phyloP scores from a whole-genome alignment of 2,329 filamentous ascomycete genomes.

The Cadophora sp. region DNA sequence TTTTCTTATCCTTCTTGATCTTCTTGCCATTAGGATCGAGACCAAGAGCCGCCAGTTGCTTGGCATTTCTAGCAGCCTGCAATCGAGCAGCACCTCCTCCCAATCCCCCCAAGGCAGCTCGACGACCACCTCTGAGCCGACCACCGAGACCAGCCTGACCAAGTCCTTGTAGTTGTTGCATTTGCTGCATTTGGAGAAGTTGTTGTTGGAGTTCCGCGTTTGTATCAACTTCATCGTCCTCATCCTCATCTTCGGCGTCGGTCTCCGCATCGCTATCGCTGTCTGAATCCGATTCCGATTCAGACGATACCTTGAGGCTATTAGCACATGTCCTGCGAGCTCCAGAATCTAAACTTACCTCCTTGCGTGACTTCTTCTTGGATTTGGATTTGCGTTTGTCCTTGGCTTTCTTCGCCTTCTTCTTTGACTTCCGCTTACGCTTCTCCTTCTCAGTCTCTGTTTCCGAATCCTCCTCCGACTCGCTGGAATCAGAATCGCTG shows the following conservation, averaged over 20 bases:
- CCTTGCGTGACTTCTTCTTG: constrained; percentile 49
- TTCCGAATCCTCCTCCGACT: constrained; percentile 39
- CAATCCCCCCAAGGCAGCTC: neutral
- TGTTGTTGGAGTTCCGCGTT: constrained; percentile 37
- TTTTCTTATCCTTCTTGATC: constrained; percentile 50
- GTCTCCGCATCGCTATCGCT: constrained; percentile 39
- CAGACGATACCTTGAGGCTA: constrained; percentile 37
- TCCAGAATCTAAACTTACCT: constrained; percentile 35
- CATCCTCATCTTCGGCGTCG: constrained; percentile 29
- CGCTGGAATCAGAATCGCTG: constrained; percentile 30
- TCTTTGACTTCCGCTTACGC: constrained; percentile 46
- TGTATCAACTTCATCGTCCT: constrained; percentile 27
- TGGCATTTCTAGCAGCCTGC: constrained; percentile 38
- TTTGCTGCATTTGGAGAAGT: constrained; percentile 40
- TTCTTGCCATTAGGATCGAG: constrained; percentile 41
- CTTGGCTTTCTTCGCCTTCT: constrained; percentile 41
- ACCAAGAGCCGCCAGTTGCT: constrained; percentile 33
- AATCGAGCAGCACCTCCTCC: constrained; percentile 31
- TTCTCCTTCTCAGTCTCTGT: constrained; percentile 46
- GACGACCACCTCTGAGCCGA: constrained; percentile 20
- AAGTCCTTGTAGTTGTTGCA: constrained; percentile 37
- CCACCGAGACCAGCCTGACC: constrained; percentile 22
- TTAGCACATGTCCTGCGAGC: constrained; percentile 24
- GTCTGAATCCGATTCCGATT: constrained; percentile 45
- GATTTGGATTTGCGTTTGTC: constrained; percentile 49